Conservation (phyloP, 768 basidiomycete genomes). For the Lactifluus piperatus region DNA sequence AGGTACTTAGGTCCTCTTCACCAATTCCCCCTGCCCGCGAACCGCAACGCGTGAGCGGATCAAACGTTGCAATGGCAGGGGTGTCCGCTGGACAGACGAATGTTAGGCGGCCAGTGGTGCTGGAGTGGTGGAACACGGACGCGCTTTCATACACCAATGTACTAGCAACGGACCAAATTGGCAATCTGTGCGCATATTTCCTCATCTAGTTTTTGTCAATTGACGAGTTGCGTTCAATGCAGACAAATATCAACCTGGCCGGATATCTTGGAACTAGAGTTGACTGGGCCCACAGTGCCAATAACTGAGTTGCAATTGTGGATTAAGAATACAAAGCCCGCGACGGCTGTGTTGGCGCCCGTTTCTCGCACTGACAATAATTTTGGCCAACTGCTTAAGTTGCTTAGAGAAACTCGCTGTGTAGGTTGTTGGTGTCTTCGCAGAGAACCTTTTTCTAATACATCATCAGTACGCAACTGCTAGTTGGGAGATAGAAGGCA, state of each 20-base stretch:
- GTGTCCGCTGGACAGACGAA: neutral
- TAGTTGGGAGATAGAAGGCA: conserved; percentile 17
- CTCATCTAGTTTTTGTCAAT: neutral
- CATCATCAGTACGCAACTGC: conserved; percentile 15
- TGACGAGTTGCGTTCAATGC: neutral
- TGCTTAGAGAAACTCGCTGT: conserved; percentile 10
- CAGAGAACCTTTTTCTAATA: neutral
- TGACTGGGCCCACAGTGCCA: conserved; percentile 3
- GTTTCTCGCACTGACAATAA: conserved; percentile 5
- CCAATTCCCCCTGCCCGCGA: no score
- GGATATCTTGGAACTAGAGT: conserved; percentile 3
- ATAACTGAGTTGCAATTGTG: conserved; percentile 15
- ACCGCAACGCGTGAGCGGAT: neutral
- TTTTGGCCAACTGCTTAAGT: conserved; percentile 5
- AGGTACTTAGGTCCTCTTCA: neutral
- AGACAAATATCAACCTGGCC: conserved; percentile 16
- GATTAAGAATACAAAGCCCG: conserved; percentile 4
- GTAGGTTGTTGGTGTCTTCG: neutral
- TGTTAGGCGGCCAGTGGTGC: neutral
- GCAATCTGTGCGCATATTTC: neutral
- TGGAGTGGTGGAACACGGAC: neutral
- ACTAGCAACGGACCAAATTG: neutral
- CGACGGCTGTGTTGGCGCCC: conserved; percentile 1
- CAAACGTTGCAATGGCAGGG: neutral
- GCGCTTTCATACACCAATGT: neutral